Conservation (phyloP, 352 stramenopile genomes). For the Globisporangium paddicum region DNA sequence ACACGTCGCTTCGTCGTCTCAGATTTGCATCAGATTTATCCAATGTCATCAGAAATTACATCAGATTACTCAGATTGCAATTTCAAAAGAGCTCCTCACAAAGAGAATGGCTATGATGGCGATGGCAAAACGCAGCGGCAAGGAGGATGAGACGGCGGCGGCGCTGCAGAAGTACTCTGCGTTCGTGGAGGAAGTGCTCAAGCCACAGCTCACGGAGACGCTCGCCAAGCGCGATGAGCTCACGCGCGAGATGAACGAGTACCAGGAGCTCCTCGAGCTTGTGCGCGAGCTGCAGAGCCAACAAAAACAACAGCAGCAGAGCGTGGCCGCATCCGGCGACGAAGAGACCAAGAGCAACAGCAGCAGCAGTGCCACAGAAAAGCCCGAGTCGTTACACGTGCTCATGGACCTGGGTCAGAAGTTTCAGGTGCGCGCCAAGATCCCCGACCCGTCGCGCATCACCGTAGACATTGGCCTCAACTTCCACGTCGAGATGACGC, state of each 20-base stretch:
- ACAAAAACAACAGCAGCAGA: conserved; percentile 10
- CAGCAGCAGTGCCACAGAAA: neutral
- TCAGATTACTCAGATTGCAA: neutral
- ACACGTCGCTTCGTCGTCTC: neutral
- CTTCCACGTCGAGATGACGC: conserved; percentile 79
- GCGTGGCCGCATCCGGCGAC: neutral
- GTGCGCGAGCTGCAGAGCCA: conserved; percentile 26
- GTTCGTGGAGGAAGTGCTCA: conserved; percentile 68
- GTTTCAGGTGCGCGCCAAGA: conserved; percentile 73
- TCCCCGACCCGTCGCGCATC: conserved; percentile 48
- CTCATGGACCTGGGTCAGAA: conserved; percentile 69
- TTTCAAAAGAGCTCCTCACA: too few relatives aligned
- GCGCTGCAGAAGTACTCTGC: conserved; percentile 54
- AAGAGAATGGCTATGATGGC: too few relatives aligned
- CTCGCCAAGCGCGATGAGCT: conserved; percentile 49
- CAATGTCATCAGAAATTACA: neutral
- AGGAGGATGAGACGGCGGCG: conserved; percentile 9
- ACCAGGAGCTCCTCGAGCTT: conserved; percentile 48
- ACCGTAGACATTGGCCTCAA: conserved; percentile 67
- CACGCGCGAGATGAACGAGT: conserved; percentile 46
- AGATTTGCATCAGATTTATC: neutral
- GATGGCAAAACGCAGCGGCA: neutral
- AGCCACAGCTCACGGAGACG: conserved; percentile 58
- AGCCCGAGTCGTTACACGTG: conserved; percentile 20
- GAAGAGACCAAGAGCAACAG: conserved; percentile 6